A percentile compares a stretch with the other conserved stretches of the same genome.
Evolutionary conservation across 768 basidiomycete genomes (phyloP).

Genomic region (Rhizopogon vulgaris): DNA sequence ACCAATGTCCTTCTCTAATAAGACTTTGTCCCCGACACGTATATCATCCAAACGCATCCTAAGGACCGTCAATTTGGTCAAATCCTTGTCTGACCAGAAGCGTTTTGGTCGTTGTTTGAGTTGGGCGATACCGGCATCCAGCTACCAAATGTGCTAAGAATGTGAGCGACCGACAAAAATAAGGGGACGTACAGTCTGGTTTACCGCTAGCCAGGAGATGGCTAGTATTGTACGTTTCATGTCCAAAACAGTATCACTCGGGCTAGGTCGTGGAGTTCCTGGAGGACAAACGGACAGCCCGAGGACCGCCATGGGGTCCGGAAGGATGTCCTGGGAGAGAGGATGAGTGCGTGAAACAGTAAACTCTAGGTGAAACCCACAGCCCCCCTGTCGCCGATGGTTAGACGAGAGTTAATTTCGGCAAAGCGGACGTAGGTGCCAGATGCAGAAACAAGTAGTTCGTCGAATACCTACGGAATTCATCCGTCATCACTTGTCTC

Average conservation of each 20-base stretch:
- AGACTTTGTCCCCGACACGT: slow-evolving; percentile 69
- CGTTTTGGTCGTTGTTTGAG: slow-evolving; percentile 58
- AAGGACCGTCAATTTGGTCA: slow-evolving; percentile 58
- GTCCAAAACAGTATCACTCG: slow-evolving; percentile 59
- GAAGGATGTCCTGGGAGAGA: slow-evolving; percentile 55
- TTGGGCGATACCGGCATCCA: slow-evolving; percentile 52
- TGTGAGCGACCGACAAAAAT: slow-evolving; percentile 2
- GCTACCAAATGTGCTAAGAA: slow-evolving; percentile 31
- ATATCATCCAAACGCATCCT: slow-evolving; percentile 59
- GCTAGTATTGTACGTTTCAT: slow-evolving; percentile 76
- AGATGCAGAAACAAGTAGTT: slow-evolving; percentile 68
- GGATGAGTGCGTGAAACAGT: slow-evolving; percentile 2
- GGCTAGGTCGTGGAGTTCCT: slow-evolving; percentile 36
- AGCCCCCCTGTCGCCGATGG: slow-evolving; percentile 69
- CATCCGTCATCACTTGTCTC: not conserved
- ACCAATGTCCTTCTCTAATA: slow-evolving; percentile 43
- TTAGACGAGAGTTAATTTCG: slow-evolving; percentile 70
- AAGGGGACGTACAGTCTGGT: slow-evolving; percentile 59
- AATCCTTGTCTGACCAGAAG: slow-evolving; percentile 68
- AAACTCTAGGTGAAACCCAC: slow-evolving; percentile 35
- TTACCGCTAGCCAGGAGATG: slow-evolving; percentile 82
- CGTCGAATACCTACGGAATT: slow-evolving; percentile 67
- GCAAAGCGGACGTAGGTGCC: slow-evolving; percentile 65
- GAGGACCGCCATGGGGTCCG: slow-evolving; percentile 42
- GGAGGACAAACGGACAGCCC: slow-evolving; percentile 41